Percentiles rank a stretch among this genome's conserved stretches.
These are phyloP conservation scores for Heritiera littoralis DNA, from an alignment of 345 rosid genomes.

Conservation along the genomic window DNA sequence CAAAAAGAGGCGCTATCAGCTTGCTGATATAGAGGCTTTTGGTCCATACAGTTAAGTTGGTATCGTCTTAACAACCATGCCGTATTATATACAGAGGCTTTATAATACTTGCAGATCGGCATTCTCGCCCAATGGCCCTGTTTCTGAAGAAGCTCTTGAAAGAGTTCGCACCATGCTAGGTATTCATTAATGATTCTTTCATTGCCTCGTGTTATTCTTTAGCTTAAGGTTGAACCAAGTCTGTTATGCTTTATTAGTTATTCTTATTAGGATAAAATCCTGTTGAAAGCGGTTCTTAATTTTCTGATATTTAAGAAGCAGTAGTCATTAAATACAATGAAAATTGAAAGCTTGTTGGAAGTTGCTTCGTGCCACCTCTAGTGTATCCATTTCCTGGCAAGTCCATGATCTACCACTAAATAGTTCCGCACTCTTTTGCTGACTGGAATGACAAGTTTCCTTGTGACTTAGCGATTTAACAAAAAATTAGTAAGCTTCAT, in stretches of 20 bases:
- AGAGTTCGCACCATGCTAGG: constrained; percentile 70
- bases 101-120: constrained; percentile 73
- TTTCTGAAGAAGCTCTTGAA: constrained; percentile 74
- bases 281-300: neutral
- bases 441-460: neutral
- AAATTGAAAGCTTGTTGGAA: constrained; percentile 1
- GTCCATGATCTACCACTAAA: constrained; percentile 6
- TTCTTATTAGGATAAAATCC: neutral
- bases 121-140: constrained; percentile 67
- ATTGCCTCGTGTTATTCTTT: neutral
- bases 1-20: constrained; percentile 35
- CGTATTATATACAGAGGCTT: constrained; percentile 75
- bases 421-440: neutral
- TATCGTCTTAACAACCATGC: constrained; percentile 56
- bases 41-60: constrained; percentile 38
- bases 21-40: constrained; percentile 28
- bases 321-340: neutral
- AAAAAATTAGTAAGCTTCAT: neutral
- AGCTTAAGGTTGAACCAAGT: neutral
- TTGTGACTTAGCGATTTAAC: neutral
- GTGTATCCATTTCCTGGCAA: neutral
- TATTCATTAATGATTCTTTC: constrained; percentile 29
- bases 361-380: neutral
- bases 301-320: neutral
- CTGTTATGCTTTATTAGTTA: neutral